Percentiles rank a stretch among this genome's conserved stretches.
Conservation (phyloP, 2,329 filamentous ascomycete species). For the Corynespora cassiicola region DNA sequence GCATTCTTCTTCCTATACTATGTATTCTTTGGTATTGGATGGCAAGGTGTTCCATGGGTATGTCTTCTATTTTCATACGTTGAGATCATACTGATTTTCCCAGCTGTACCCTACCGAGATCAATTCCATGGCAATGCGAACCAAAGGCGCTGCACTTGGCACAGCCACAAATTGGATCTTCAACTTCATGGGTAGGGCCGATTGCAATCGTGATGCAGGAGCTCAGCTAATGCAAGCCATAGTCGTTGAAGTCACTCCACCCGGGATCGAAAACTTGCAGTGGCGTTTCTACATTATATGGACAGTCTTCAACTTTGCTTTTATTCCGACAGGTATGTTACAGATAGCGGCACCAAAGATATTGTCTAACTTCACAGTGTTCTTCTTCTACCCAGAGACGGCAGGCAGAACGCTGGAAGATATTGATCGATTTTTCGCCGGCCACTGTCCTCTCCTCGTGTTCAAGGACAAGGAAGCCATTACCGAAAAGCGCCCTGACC, state of each 20-base stretch:
- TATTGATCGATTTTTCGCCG: slow-evolving; percentile 34
- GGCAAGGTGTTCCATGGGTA: slow-evolving; percentile 54
- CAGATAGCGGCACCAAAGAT: neutral
- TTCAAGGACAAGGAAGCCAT: slow-evolving; percentile 56
- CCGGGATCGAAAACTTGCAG: slow-evolving; percentile 48
- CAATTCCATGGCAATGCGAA: slow-evolving; percentile 57
- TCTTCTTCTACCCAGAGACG: slow-evolving; percentile 38
- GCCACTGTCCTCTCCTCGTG: slow-evolving; percentile 48
- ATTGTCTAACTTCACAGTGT: slow-evolving; percentile 21
- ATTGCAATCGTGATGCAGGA: neutral
- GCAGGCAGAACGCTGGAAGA: slow-evolving; percentile 38
- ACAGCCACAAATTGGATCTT: slow-evolving; percentile 61
- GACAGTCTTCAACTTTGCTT: slow-evolving; percentile 54
- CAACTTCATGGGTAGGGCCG: slow-evolving; percentile 44
- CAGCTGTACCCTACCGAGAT: slow-evolving; percentile 57
- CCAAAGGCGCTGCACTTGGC: slow-evolving; percentile 56
- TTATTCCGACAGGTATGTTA: slow-evolving; percentile 48
- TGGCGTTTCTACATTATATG: slow-evolving; percentile 56
- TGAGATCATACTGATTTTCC: slow-evolving; percentile 20
- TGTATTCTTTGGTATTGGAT: slow-evolving; percentile 60
- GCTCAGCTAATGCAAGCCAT: neutral
- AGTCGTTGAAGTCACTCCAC: slow-evolving; percentile 49
- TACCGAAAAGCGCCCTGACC: slow-evolving; percentile 50
- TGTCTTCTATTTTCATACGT: neutral
- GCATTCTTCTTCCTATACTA: slow-evolving; percentile 63